phyloP scores from a whole-genome alignment of 1,284 basidiomycete species.

The Coniferiporia weirii region DNA sequence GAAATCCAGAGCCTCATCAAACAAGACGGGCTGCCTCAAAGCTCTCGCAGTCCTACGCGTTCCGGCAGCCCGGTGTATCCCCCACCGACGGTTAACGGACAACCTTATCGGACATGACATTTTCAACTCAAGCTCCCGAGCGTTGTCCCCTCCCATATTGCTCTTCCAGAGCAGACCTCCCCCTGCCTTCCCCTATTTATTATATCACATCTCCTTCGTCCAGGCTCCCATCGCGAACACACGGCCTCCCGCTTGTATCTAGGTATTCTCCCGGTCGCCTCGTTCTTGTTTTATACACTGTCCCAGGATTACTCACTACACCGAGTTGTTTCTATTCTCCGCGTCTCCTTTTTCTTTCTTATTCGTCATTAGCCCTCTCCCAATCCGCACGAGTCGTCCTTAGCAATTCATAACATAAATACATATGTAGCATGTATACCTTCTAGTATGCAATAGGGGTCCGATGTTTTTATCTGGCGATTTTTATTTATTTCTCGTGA shows the following conservation, averaged over 20 bases:
- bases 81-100: slow-evolving; percentile 2
- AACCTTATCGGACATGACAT: slow-evolving; percentile 3
- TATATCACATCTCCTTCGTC: background rate
- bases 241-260: background rate
- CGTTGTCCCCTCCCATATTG: background rate
- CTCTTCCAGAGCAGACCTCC: background rate
- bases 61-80: background rate
- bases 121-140: background rate
- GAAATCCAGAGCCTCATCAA: slow-evolving; percentile 29
- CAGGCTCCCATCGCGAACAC: background rate
- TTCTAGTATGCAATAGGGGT: background rate
- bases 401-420: slow-evolving; percentile 2
- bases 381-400: background rate
- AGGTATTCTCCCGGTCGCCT: background rate
- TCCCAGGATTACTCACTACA: slow-evolving; percentile 1
- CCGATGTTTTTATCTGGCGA: background rate
- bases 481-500: too few relatives aligned
- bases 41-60: background rate
- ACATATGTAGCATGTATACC: slow-evolving; percentile 6
- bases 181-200: background rate
- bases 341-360: background rate
- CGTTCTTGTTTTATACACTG: background rate
- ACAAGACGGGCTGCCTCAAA: background rate
- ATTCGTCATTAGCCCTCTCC: background rate
- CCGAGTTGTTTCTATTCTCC: background rate